Evolutionary conservation across 768 basidiomycete species (phyloP), one percentile per base, ranked within the genome.

Genomic region (Atractiella rhizophila): DNA sequence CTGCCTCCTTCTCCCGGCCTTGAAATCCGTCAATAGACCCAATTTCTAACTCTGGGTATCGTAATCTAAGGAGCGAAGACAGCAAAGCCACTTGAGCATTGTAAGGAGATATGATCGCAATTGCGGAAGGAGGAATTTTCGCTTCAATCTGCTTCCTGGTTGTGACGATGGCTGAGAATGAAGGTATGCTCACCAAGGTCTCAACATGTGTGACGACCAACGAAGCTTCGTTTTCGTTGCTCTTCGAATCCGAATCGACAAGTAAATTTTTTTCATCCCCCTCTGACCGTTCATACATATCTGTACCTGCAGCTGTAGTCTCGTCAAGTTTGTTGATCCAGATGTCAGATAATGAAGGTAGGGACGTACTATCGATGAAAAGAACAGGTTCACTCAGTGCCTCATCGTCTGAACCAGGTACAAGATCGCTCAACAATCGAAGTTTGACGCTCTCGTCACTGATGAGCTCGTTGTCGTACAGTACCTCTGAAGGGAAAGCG

Each of bases 11-110:
- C 57, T 98, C 88, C 36, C 91, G 70, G 0, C 88, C 88, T 62
- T 98, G 91, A 74, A 94, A 79, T 0, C 85, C 83, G 54, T 96
- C 91, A 1, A 96, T 85, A 0, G 77, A 81, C 1, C 86, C 91
- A 32, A 91, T 81, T 50, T 94, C 85, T 1, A 96, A 66, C 12
- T 60, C 62, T 0, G 64, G 64, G 39, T 56, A 60, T 7, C 54
- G 48, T 0, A 75, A 71, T 19, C 76, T 70, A 16, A 98, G 62
- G 31, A 82, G 61, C 0, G 75, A 72, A 0, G 79, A 69, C 28
- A 96, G 63, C 1, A 85, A 65, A 2, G 76, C 70, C 4, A 96
- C 86, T 58, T 98, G 91, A 0, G 85, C 80, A 63, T 91, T 83
- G 59, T 98, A 88, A 66, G 85, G 85, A 1, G 82, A 79, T 47